phyloP scores from a whole-genome alignment of 169 alveolate genomes.

The Plasmodium cynomolgi region DNA sequence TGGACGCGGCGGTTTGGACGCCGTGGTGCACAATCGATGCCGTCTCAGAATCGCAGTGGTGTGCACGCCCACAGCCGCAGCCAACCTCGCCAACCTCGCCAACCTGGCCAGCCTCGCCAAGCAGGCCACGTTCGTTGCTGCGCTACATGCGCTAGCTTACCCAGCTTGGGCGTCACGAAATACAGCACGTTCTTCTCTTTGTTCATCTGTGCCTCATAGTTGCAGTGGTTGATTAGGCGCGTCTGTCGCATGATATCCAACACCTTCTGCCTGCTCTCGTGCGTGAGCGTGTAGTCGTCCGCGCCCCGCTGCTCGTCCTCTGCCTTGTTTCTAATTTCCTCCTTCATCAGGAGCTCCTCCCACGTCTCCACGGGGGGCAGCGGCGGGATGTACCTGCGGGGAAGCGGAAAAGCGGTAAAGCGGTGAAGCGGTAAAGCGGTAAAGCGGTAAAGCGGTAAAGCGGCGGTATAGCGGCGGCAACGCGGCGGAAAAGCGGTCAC shows the following conservation, averaged over 20 bases:
- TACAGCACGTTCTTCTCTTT: slow-evolving; percentile 46
- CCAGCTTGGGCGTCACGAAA: slow-evolving; percentile 74
- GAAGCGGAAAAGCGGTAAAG: neutral
- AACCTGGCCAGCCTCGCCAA: neutral
- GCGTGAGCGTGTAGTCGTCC: slow-evolving; percentile 62
- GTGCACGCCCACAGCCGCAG: no score
- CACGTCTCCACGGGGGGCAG: slow-evolving; percentile 75
- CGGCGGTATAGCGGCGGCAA: neutral
- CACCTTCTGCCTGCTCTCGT: slow-evolving; percentile 68
- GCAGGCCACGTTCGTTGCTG: no score
- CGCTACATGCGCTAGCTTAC: slow-evolving; percentile 12
- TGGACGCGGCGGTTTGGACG: no score
- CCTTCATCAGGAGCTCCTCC: slow-evolving; percentile 64
- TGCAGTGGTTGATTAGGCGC: slow-evolving; percentile 71
- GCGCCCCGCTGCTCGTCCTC: slow-evolving; percentile 42
- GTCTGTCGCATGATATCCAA: slow-evolving; percentile 71
- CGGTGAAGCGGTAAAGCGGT: neutral
- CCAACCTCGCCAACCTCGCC: no score
- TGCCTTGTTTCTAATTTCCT: slow-evolving; percentile 55
- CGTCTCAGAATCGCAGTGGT: no score
- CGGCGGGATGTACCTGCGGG: slow-evolving; percentile 64
- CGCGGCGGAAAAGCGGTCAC: neutral
- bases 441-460: neutral
- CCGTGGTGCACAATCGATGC: no score
- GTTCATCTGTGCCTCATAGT: slow-evolving; percentile 63